Evolutionary conservation across 306 rosid species (phyloP), one percentile per base, ranked within the genome.

Genomic region (Cicer judaicum): DNA sequence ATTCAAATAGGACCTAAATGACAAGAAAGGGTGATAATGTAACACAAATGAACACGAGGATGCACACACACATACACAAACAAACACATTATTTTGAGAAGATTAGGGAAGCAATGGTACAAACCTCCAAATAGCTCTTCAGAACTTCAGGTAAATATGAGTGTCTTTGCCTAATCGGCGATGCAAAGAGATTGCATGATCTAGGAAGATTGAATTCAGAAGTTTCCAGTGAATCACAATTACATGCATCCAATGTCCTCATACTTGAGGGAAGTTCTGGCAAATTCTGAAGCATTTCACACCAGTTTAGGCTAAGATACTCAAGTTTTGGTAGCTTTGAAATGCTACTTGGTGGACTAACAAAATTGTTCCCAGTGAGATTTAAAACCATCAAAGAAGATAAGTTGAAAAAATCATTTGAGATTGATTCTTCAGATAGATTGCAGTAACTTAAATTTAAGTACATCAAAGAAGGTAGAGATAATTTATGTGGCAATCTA

Each of bases 361-460:
- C 81, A 78, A 84, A 81, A 24, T 84, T 75, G 63, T 84, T 84
- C 19, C 83, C 81, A 10, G 64, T 34, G 44, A 84, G 69, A 64
- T 78, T 14, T 1, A 81, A 43, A 43, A 0, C 1, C 24, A 7
- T 5, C 53, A 81, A 53, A 3, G 81, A 81, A 56, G 74, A 62
- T 29, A 84, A 73, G 7, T 7, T 44, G 19, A 10, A 49, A 68
- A 84, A 73, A 9, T 54, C 70, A 53, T 68, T 59, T 2, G 87
- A 84, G 10, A 77, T 19, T 21, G 76, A 83, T 10, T 70, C 68
- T 40, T 38, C 80, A 14, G 64, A 39, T n/a, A 84, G 78, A 80
- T 72, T 84, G 53, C 84, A 80, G 29, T 76, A 40, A 46, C 84
- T 84, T 38, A 80, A 75, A 40, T 76, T 19, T 10, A 80, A 5